Base-by-base conservation (phyloP, 495 filamentous ascomycete genomes). In the Podospora pseudoanserina region DNA sequence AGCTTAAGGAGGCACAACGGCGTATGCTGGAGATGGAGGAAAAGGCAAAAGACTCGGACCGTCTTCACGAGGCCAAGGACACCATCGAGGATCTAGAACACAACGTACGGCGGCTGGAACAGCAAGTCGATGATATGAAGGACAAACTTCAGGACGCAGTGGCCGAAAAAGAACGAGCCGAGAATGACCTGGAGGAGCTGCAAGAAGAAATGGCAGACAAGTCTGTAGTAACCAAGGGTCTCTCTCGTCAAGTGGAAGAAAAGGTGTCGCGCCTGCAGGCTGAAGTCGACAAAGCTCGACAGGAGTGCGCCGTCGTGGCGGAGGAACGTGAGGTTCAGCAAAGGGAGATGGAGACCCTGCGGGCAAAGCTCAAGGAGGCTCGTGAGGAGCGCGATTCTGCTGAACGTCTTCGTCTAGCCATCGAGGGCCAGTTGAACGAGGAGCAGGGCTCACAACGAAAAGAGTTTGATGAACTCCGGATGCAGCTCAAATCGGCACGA, bases 151-250 rank as follows among this genome's bases (percentile, higher is more conserved):
- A 91, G 62, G 80, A 86, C 34, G 89, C 90, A n/a, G 65, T 86
- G n/a, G 76, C 84, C 23, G 85, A 89, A 61, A 91, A 90, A 66
- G 80, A 80, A 32, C 80, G 81, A n/a, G 83, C 83, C 19, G 81
- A 87, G 72, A 80, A 80, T 26, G 83, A 89, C 64, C 75, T 90
- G 4, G 85, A 88, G 65, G 83, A 93, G 75, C 77, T 95, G 20
- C 89, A 89, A 62, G 89, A 91, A 59, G 91, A 94, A 70, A 87
- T 93, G 83, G 83, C 89, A 7, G 89, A 93, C 75, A 93, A 92
- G 74, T 92, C 90, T 0, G 84, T 93, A 65, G 88, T 86, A 26
- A 89, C 89, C 30, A 93, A 89, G 74, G 90, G 89, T n/a, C 81
- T 92, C 16, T 89, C 86, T 60, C 85, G 90, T 53, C 91, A 92